Percentiles rank a stretch among this genome's conserved stretches.
phyloP scores from a whole-genome alignment of 2,329 filamentous ascomycete species.

The Curvularia spicifera region DNA sequence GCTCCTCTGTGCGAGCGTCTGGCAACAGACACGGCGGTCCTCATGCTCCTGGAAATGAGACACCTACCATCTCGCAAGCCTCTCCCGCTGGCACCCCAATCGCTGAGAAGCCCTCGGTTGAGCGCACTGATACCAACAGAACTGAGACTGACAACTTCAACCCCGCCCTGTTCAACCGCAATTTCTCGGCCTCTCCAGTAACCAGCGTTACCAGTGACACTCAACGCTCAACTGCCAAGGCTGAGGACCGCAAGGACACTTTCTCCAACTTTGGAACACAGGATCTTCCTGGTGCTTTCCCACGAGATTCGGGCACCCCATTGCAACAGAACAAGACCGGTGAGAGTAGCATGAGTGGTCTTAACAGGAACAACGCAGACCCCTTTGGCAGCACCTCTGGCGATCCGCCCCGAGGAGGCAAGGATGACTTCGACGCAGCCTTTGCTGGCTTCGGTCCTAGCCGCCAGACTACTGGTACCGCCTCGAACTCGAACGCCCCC shows the following conservation, averaged over 20 bases:
- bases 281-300: conserved; percentile 59
- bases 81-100: conserved; percentile 59
- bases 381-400: conserved; percentile 47
- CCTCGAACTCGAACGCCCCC: conserved; percentile 40
- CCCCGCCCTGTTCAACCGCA: conserved; percentile 48
- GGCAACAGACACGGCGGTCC: conserved; percentile 68
- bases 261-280: conserved; percentile 48
- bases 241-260: conserved; percentile 50
- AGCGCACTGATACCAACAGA: conserved; percentile 45
- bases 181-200: conserved; percentile 49
- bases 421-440: conserved; percentile 84
- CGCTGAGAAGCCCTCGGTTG: conserved; percentile 52
- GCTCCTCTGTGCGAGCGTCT: conserved; percentile 78
- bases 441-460: conserved; percentile 74
- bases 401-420: conserved; percentile 56
- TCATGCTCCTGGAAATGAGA: conserved; percentile 57
- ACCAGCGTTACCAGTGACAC: conserved; percentile 51
- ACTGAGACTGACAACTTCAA: conserved; percentile 48
- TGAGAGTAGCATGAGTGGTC: conserved; percentile 56
- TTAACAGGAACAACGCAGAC: conserved; percentile 53
- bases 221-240: conserved; percentile 42
- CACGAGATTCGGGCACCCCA: conserved; percentile 48
- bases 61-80: conserved; percentile 53
- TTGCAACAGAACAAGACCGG: conserved; percentile 58
- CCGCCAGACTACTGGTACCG: conserved; percentile 57